These are phyloP conservation scores for Kwoniella sp. DNA, from an alignment of 768 basidiomycete genomes.

Conservation along the genomic window DNA sequence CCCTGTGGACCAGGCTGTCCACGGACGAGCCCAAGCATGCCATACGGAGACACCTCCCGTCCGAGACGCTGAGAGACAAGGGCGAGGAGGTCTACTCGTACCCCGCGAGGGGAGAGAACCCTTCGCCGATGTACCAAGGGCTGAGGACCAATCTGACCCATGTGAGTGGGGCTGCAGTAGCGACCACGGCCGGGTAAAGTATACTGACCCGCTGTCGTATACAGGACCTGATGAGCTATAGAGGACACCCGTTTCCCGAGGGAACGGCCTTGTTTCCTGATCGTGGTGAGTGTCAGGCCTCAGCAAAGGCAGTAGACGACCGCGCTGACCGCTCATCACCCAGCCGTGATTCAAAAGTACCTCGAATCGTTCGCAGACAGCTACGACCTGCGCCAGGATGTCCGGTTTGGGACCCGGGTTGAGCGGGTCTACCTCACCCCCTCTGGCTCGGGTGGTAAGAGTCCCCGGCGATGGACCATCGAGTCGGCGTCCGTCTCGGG, in stretches of 20 bases:
- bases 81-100: conserved; percentile 21
- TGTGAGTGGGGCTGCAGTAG: conserved; percentile 20
- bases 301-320: background rate
- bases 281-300: conserved; percentile 19
- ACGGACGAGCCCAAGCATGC: conserved; percentile 8
- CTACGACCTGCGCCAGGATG: conserved; percentile 61
- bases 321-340: background rate
- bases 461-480: conserved; percentile 23
- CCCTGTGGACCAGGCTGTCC: background rate
- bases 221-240: conserved; percentile 45
- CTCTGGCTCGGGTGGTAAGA: background rate
- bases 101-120: conserved; percentile 22
- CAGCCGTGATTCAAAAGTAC: conserved; percentile 59
- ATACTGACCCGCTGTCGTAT: background rate
- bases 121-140: conserved; percentile 45
- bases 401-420: conserved; percentile 64
- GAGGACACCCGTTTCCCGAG: conserved; percentile 29
- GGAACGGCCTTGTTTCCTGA: conserved; percentile 31
- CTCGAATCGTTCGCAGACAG: conserved; percentile 62
- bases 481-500: conserved; percentile 6
- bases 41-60: conserved; percentile 5
- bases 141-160: conserved; percentile 45
- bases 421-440: conserved; percentile 27
- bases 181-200: background rate
- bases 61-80: background rate